Base-by-base conservation (phyloP, 2,329 filamentous ascomycete genomes). In the Microdochium bolleyi region DNA sequence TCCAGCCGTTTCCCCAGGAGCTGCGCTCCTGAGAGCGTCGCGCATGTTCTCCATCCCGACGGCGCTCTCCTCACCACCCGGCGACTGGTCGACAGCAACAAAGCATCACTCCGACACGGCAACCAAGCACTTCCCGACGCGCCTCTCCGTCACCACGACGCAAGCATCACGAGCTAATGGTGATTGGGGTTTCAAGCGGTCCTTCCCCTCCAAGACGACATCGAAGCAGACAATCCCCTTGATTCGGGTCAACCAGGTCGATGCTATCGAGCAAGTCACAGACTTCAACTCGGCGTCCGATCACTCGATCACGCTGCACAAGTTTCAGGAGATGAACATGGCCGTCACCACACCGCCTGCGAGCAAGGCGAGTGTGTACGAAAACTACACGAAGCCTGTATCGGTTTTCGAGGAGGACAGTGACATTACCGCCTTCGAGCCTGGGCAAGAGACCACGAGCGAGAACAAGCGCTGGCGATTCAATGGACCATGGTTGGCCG, bases 151-250 rank as follows among this genome's bases (percentile, higher is more conserved):
- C 64, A 85, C 86, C 14, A 92, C 90, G 0, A 86, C 90, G 5
- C 73, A 79, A 48, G 78, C 83, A 19, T 92, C 91, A 8, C 79
- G 89, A 24, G 74, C 77, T 41, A 82, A 82, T 63, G 92, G 92
- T 34, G 92, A 97, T 64, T 97, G 92, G 92, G 92, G 92, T 14
- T 74, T 96, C 61, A 97, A 97, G 73, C 79, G 92, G 52, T 78
- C 90, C 1, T 75, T 97, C 5, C 92, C 92, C 1, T 72, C 86
- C 9, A 86, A 86, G 66, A 84, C 87, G 2, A 92, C 89, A 4
- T 81, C 83, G 21, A 82, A 82, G 52, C 84, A 83, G 7, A 83
- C 85, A 7, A 85, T 84, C n/a, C 88, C 91, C 10, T 76, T 88
- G 50, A 80, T 96, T 52, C 83, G 89, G 58, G 73, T 97, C 60